These are phyloP conservation scores for Petunia axillaris DNA, from an alignment of 257 asterid genomes.

Conservation along the genomic window DNA sequence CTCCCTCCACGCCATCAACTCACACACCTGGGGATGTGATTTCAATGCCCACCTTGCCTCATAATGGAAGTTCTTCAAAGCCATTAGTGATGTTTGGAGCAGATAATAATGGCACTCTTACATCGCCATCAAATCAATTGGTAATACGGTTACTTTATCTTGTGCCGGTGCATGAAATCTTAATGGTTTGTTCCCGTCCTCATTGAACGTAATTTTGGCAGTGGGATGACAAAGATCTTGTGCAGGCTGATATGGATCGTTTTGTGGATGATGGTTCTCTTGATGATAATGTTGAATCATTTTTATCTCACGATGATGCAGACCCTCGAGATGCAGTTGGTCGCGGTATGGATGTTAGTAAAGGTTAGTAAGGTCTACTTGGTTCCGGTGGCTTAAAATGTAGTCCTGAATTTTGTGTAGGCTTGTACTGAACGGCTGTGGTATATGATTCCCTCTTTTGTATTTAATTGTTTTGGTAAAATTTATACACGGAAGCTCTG, in stretches of 20 bases:
- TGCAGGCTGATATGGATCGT: conserved; percentile 95
- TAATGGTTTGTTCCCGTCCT: conserved; percentile 25
- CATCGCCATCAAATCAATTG: conserved; percentile 91
- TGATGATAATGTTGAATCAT: conserved; percentile 94
- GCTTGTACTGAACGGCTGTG: not conserved
- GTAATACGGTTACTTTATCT: conserved; percentile 45
- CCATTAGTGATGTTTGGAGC: conserved; percentile 84
- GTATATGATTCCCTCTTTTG: not conserved
- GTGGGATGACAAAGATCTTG: conserved; percentile 98
- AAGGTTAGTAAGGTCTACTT: conserved; percentile 53
- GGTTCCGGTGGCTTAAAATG: not conserved
- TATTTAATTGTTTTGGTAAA: not conserved
- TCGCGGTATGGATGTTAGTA: conserved; percentile 89
- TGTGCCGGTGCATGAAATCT: conserved; percentile 5
- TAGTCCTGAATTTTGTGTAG: not conserved
- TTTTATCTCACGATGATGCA: conserved; percentile 88
- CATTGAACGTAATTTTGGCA: conserved; percentile 47
- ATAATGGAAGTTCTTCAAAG: conserved; percentile 81
- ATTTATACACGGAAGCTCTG: not conserved
- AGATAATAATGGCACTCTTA: conserved; percentile 79
- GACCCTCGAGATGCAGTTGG: conserved; percentile 90
- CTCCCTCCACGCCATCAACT: conserved; percentile 98
- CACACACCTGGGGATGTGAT: conserved; percentile 97
- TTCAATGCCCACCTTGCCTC: conserved; percentile 84
- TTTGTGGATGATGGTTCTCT: conserved; percentile 89